Evolutionary conservation across 495 filamentous ascomycete species (phyloP).

Genomic region (Trichoderma orchidacearum): DNA sequence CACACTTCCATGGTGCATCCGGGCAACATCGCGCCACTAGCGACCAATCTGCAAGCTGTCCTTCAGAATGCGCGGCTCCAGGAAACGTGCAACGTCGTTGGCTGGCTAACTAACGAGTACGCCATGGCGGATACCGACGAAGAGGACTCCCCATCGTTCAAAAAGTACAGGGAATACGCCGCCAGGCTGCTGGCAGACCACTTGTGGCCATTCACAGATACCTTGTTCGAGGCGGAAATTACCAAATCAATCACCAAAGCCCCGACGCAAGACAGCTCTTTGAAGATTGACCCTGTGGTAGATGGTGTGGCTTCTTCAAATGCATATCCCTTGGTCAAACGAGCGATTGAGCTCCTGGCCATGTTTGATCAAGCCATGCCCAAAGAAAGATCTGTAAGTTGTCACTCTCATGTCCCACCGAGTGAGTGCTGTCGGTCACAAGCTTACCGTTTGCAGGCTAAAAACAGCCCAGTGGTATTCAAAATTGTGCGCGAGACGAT

Average conservation of each 20-base stretch:
- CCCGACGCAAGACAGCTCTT: slow-evolving; percentile 21
- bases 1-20: slow-evolving; percentile 26
- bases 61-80: slow-evolving; percentile 27
- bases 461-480: slow-evolving; percentile 34
- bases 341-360: slow-evolving; percentile 70
- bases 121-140: slow-evolving; percentile 60
- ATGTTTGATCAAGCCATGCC: slow-evolving; percentile 59
- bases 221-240: slow-evolving; percentile 34
- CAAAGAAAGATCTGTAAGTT: slow-evolving; percentile 58
- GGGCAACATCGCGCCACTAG: slow-evolving; percentile 31
- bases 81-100: slow-evolving; percentile 62
- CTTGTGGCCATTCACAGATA: slow-evolving; percentile 38
- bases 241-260: slow-evolving; percentile 35
- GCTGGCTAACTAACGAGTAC: slow-evolving; percentile 73
- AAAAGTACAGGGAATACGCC: slow-evolving; percentile 51
- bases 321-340: slow-evolving; percentile 48
- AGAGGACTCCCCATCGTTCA: slow-evolving; percentile 56
- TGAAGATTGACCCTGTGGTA: slow-evolving; percentile 23
- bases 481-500: slow-evolving; percentile 32
- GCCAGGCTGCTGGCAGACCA: slow-evolving; percentile 39
- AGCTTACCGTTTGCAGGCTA: slow-evolving; percentile 21
- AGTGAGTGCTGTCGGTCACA: slow-evolving; percentile 14
- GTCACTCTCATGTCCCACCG: neutral
- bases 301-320: slow-evolving; percentile 41
- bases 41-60: slow-evolving; percentile 26